Conservation (phyloP, 2,329 filamentous ascomycete species). For the Westerdykella aurantiaca region DNA sequence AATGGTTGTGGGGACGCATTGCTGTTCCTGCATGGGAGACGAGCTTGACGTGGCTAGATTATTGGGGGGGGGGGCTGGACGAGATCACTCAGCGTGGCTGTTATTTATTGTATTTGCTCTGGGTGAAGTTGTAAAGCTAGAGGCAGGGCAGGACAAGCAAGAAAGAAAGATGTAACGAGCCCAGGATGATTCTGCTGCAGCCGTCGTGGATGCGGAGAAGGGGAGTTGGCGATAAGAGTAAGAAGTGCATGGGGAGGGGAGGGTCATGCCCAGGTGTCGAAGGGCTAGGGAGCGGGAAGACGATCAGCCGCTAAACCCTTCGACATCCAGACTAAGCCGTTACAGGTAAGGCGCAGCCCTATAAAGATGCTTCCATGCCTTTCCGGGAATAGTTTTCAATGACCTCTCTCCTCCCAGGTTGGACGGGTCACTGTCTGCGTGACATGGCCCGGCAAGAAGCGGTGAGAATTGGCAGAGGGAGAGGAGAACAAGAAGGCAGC, state of each 20-base stretch:
- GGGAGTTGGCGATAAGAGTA: too few relatives aligned
- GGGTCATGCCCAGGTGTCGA: conserved; percentile 13
- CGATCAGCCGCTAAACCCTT: too few relatives aligned
- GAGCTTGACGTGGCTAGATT: conserved; percentile 28
- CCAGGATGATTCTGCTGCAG: background rate
- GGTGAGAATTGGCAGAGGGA: conserved; percentile 13
- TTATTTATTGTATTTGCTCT: background rate
- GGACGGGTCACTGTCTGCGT: background rate
- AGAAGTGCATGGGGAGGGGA: conserved; percentile 4
- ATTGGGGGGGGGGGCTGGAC: conserved; percentile 1
- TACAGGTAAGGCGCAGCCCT: too few relatives aligned
- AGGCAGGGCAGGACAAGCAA: conserved; percentile 6
- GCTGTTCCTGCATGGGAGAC: conserved; percentile 34
- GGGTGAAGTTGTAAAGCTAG: background rate
- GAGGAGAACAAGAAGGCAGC: background rate
- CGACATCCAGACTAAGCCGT: too few relatives aligned
- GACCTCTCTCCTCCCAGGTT: too few relatives aligned
- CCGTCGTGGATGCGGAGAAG: too few relatives aligned
- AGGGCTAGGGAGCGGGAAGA: conserved; percentile 4
- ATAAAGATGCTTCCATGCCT: too few relatives aligned
- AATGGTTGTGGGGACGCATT: conserved; percentile 20
- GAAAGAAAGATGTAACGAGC: background rate
- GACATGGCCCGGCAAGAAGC: conserved; percentile 9
- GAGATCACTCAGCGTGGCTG: background rate
- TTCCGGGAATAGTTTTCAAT: too few relatives aligned